phyloP scores from a whole-genome alignment of 371 early-diverging fungal genomes.

The Mortierella sp. region DNA sequence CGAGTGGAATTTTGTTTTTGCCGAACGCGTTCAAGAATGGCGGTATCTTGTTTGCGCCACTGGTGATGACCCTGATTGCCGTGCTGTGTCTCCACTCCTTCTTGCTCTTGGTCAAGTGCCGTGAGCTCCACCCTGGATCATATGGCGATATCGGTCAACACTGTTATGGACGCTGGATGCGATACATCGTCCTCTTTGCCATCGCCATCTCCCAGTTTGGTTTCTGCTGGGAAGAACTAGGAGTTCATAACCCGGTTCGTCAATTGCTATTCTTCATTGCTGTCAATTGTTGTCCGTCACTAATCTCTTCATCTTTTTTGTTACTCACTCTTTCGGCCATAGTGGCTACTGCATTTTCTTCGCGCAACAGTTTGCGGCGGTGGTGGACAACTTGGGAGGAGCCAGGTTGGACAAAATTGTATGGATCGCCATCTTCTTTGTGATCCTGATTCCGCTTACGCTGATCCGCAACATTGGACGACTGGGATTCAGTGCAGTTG shows the following conservation, averaged over 20 bases:
- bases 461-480: conserved; percentile 87
- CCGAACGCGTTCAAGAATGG: conserved; percentile 81
- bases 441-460: conserved; percentile 30
- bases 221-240: conserved; percentile 90
- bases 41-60: conserved; percentile 72
- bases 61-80: conserved; percentile 68
- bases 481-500: conserved; percentile 82
- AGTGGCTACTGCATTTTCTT: conserved; percentile 51
- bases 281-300: conserved; percentile 63
- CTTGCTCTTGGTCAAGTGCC: conserved; percentile 72
- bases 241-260: no score
- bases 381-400: conserved; percentile 45
- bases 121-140: conserved; percentile 69
- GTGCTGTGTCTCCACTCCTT: conserved; percentile 73
- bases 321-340: no score
- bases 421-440: conserved; percentile 61
- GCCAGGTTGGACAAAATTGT: conserved; percentile 52
- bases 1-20: conserved; percentile 90
- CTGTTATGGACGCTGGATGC: conserved; percentile 80
- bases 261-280: no score
- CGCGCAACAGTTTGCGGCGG: conserved; percentile 49
- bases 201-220: conserved; percentile 90
- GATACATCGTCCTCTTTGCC: conserved; percentile 78
- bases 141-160: conserved; percentile 82
- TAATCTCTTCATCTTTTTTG: not conserved